Evolutionary conservation across 2,329 filamentous ascomycete species (phyloP).

Genomic region (Colletotrichum truncatum): DNA sequence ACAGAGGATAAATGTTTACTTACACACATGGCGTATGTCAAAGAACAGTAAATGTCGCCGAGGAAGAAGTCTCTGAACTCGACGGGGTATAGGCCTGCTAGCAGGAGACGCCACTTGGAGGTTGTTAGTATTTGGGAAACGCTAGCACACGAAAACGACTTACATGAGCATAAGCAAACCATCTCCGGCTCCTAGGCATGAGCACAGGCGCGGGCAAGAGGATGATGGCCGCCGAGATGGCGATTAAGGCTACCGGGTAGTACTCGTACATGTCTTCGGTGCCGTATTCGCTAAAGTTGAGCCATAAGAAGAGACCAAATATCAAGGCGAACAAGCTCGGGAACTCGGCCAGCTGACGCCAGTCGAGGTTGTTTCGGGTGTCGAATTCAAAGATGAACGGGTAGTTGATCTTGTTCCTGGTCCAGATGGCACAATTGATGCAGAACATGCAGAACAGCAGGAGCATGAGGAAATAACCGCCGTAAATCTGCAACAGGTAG

Average conservation of each 20-base stretch:
- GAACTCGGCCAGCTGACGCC: conserved; percentile 87
- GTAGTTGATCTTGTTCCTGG: conserved; percentile 89
- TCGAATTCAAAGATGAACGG: conserved; percentile 98
- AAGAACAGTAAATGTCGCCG: conserved; percentile 96
- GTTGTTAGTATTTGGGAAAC: not conserved
- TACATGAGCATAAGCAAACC: conserved; percentile 91
- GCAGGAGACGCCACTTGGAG: conserved; percentile 79
- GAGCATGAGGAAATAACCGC: conserved; percentile 87
- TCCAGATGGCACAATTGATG: conserved; percentile 85
- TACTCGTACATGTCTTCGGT: conserved; percentile 78
- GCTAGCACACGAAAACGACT: conserved; percentile 46
- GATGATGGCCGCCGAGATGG: conserved; percentile 71
- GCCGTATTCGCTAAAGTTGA: conserved; percentile 83
- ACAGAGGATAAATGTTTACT: conserved; percentile 44
- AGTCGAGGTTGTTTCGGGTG: conserved; percentile 84
- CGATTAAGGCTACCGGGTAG: conserved; percentile 85
- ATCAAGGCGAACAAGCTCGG: conserved; percentile 85
- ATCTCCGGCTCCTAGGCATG: conserved; percentile 80
- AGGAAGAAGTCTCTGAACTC: conserved; percentile 98
- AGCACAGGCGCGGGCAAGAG: conserved; percentile 80
- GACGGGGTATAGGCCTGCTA: conserved; percentile 89
- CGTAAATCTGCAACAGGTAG: conserved; percentile 90
- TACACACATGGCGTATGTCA: conserved; percentile 89
- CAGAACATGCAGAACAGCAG: conserved; percentile 86
- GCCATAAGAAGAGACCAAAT: conserved; percentile 83